Percentiles rank a stretch among this genome's conserved stretches.
These are phyloP conservation scores for Arbutus unedo DNA, from an alignment of 148 eudicot genomes.

Conservation along the genomic window DNA sequence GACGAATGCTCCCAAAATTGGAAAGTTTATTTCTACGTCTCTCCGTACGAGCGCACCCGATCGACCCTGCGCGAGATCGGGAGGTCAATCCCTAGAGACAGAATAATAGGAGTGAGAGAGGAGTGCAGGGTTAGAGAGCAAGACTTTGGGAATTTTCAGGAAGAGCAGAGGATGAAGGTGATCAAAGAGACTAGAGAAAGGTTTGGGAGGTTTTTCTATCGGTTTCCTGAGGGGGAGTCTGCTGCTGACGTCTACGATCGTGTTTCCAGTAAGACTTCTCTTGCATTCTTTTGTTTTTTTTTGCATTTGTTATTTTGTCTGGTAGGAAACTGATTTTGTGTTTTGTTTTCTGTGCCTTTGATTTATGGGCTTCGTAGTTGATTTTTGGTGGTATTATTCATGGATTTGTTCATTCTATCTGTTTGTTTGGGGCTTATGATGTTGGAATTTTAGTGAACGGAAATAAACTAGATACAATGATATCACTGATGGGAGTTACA, in stretches of 20 bases:
- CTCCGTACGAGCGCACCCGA: conserved; percentile 71
- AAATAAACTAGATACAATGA: too few species aligned
- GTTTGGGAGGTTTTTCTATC: conserved; percentile 81
- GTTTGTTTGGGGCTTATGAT: too few species aligned
- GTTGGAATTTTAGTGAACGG: too few species aligned
- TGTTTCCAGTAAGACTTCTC: conserved; percentile 65
- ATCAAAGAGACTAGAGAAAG: conserved; percentile 57
- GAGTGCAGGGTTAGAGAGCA: conserved; percentile 86
- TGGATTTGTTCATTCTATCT: not conserved
- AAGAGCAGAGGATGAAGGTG: conserved; percentile 57
- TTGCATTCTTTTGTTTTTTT: too few species aligned
- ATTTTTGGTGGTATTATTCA: not conserved
- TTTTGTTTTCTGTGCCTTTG: not conserved
- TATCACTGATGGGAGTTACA: too few species aligned
- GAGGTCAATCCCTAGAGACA: conserved; percentile 45
- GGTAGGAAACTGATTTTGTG: not conserved
- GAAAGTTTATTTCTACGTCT: conserved; percentile 77
- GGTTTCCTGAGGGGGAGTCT: conserved; percentile 95
- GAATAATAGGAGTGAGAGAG: conserved; percentile 72
- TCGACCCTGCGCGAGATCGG: conserved; percentile 77
- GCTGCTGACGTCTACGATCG: conserved; percentile 96
- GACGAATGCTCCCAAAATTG: conserved; percentile 25
- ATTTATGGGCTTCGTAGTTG: not conserved
- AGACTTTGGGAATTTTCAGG: conserved; percentile 94
- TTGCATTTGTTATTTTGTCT: not conserved